A percentile compares a stretch with the other conserved stretches of the same genome.
Evolutionary conservation across 1,139 yeast genomes (phyloP).

Genomic region (Zygosaccharomyces sapae): DNA sequence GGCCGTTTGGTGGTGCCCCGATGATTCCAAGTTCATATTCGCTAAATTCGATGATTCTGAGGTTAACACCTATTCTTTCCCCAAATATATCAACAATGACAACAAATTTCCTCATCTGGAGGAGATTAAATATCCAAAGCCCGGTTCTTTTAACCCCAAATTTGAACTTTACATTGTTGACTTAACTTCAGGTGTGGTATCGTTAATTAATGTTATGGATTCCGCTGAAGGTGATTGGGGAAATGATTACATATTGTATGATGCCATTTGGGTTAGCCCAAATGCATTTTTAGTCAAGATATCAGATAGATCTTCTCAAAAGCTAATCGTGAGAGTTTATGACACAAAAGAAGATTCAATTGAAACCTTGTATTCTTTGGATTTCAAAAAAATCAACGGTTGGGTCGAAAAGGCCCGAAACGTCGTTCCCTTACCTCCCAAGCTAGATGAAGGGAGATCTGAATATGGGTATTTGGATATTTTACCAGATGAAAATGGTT

Average conservation of each 20-base stretch:
- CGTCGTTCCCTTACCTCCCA: slow-evolving; percentile 38
- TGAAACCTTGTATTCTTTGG: slow-evolving; percentile 44
- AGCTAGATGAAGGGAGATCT: slow-evolving; percentile 35
- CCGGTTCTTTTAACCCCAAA: slow-evolving; percentile 72
- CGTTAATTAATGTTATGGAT: slow-evolving; percentile 21
- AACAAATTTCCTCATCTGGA: slow-evolving; percentile 53
- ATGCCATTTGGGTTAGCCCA: slow-evolving; percentile 63
- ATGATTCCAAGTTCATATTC: slow-evolving; percentile 60
- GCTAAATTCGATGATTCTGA: slow-evolving; percentile 65
- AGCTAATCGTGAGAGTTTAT: slow-evolving; percentile 40
- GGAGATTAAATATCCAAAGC: slow-evolving; percentile 77
- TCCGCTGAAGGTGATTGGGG: slow-evolving; percentile 9
- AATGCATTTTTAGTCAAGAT: slow-evolving; percentile 55
- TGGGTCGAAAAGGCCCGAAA: slow-evolving; percentile 43
- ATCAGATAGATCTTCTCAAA: slow-evolving; percentile 67
- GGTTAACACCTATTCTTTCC: slow-evolving; percentile 63
- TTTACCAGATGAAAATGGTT: slow-evolving; percentile 53
- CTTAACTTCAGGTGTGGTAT: slow-evolving; percentile 36
- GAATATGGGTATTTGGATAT: slow-evolving; percentile 69
- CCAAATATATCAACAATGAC: slow-evolving; percentile 53
- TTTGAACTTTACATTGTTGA: slow-evolving; percentile 49
- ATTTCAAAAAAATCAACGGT: slow-evolving; percentile 49
- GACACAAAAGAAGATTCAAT: slow-evolving; percentile 39
- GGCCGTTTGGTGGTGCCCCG: slow-evolving; percentile 86
- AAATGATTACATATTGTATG: slow-evolving; percentile 46